A percentile compares a stretch with the other conserved stretches of the same genome.
Conservation (phyloP, 768 basidiomycete species). For the Russula lepida region DNA sequence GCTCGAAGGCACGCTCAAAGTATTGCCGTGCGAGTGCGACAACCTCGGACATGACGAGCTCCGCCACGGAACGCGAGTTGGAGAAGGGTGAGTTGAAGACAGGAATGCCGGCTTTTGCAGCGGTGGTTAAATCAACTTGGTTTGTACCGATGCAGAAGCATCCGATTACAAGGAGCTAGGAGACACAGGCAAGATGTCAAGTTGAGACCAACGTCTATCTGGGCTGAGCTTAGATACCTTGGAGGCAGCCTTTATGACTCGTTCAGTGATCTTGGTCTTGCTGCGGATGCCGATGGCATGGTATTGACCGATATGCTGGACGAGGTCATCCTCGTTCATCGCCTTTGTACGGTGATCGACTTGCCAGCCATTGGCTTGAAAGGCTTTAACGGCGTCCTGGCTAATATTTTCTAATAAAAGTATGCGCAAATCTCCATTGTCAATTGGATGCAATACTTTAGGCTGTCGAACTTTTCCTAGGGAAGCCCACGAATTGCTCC, state of each 20-base stretch:
- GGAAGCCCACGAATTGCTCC: conserved; percentile 18
- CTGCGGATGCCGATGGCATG: conserved; percentile 95
- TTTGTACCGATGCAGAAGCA: conserved; percentile 99
- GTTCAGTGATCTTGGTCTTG: conserved; percentile 93
- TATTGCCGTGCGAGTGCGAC: conserved; percentile 92
- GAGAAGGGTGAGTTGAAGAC: conserved; percentile 99
- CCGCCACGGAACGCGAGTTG: conserved; percentile 97
- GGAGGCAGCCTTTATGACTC: conserved; percentile 77
- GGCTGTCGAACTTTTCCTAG: conserved; percentile 40
- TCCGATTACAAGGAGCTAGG: conserved; percentile 86
- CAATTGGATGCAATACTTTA: conserved; percentile 71
- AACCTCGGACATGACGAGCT: conserved; percentile 92
- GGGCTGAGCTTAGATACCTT: conserved; percentile 45
- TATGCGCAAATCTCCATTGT: conserved; percentile 72
- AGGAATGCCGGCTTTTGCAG: conserved; percentile 82
- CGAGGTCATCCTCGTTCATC: conserved; percentile 88
- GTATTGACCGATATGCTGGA: conserved; percentile 73
- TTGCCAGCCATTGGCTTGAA: conserved; percentile 78
- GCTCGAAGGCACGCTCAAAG: conserved; percentile 79
- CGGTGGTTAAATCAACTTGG: conserved; percentile 85
- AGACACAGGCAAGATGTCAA: neutral
- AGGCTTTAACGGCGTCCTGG: conserved; percentile 73
- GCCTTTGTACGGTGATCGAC: conserved; percentile 86
- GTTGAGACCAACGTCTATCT: neutral
- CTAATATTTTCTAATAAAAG: conserved; percentile 95